Base-by-base conservation (phyloP, 352 stramenopile genomes). In the Phytophthora quininea region DNA sequence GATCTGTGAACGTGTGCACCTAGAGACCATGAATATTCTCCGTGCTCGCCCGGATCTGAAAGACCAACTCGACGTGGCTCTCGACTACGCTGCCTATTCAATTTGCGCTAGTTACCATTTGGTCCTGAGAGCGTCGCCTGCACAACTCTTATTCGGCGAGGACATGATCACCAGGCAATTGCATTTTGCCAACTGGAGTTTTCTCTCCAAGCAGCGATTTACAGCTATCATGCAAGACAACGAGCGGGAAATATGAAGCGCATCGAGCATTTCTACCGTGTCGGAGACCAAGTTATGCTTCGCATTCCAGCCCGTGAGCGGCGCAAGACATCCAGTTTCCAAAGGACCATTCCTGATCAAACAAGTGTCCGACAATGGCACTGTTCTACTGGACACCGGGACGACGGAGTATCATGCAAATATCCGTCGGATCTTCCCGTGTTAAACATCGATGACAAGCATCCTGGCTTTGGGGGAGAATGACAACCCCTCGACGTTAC, bases 151-250 rank as follows among this genome's bases (percentile, higher is more conserved):
- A 11, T 40, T 40, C 10, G 35, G 35, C 10, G 5, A 40, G 10
- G 35, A 40, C 35, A 40, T 57, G 51, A 47, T 47, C 2, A 47
- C 51, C 2, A 15, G 33, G 0, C 33, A 57, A 24, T 19, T 57
- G 1, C 35, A 57, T 10, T 32, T 47, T 35, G 51, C 51, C 1
- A 57, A 57, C 12, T 57, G 51, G 51, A 57, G 51, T 7, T 57
- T 47, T 35, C 2, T 57, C 32, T 57, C 51, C 0, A 57, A 57
- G 11, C 51, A 35, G 32, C 32, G 51, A 38, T 57, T 57, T 24
- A 3, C 45, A 24, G 51, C 51, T 1, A 57, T 57, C 5, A n/a
- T 57, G 0, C n/a, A 32, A 24, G 50, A 43, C 50, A 56, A 56
- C 32, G 32, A 56, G 8, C 50, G 50, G 50, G 46, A 47, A 56